phyloP scores from a whole-genome alignment of 345 rosid genomes.

The Noccaea bulbosa region DNA sequence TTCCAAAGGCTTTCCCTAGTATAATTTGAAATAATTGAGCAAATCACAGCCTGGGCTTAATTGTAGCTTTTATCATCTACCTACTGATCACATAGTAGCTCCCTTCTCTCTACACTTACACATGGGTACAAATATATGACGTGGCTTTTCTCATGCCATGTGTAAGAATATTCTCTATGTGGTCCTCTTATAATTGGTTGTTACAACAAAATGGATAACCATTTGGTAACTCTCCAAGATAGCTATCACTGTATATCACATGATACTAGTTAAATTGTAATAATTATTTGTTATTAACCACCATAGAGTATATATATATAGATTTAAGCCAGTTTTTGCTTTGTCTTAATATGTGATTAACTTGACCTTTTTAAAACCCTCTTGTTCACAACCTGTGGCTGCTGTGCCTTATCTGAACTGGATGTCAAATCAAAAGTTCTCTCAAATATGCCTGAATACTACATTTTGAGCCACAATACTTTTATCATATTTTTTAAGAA shows the following conservation, averaged over 20 bases:
- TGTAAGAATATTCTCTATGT: constrained; percentile 17
- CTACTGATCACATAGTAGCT: constrained; percentile 18
- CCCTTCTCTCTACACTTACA: background rate
- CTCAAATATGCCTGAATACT: background rate
- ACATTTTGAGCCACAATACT: background rate
- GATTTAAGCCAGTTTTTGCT: background rate
- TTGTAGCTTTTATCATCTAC: constrained; percentile 2
- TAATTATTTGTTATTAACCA: background rate
- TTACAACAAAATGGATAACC: background rate
- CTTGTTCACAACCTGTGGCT: background rate
- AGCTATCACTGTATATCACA: background rate
- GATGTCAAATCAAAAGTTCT: background rate
- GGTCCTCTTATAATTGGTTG: background rate
- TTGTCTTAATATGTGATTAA: constrained; percentile 3
- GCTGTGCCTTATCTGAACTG: background rate
- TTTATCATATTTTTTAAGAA: background rate
- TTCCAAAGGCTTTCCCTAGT: constrained; percentile 1
- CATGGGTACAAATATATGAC: background rate
- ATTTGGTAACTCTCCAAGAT: constrained; percentile 19
- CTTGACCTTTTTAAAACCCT: background rate
- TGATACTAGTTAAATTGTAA: background rate
- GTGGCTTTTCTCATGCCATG: constrained; percentile 17
- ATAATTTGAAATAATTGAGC: constrained; percentile 31
- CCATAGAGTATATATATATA: background rate
- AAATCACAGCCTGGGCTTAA: constrained; percentile 32